Percentiles rank a stretch among this genome's conserved stretches.
These are phyloP conservation scores for Didymosphaeria variabile DNA, from an alignment of 2,329 filamentous ascomycete species.

Conservation along the genomic window DNA sequence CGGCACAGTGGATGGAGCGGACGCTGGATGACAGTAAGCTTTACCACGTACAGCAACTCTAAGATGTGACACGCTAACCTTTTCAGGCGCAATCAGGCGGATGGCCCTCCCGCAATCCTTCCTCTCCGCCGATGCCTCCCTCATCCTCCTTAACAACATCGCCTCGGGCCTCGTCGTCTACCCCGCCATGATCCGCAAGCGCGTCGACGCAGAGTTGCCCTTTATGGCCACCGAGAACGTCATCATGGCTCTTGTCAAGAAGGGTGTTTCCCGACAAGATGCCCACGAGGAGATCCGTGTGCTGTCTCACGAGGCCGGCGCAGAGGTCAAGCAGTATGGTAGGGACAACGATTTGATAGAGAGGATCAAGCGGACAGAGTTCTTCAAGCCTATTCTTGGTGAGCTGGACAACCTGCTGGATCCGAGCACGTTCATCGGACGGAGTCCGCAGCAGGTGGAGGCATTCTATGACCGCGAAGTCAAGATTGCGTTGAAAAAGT, in stretches of 20 bases:
- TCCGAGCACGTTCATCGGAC: slow-evolving; percentile 67
- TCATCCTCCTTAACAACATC: slow-evolving; percentile 76
- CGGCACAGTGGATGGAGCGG: slow-evolving; percentile 79
- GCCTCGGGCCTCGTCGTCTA: slow-evolving; percentile 80
- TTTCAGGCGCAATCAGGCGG: slow-evolving; percentile 67
- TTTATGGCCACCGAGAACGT: slow-evolving; percentile 78
- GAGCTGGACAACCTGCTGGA: slow-evolving; percentile 75
- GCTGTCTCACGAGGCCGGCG: slow-evolving; percentile 77
- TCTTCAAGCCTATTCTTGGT: slow-evolving; percentile 75
- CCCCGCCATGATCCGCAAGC: slow-evolving; percentile 73
- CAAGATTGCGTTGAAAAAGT: slow-evolving; percentile 57
- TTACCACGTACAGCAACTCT: background rate
- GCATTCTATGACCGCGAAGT: slow-evolving; percentile 62
- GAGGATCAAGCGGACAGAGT: slow-evolving; percentile 74
- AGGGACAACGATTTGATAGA: slow-evolving; percentile 83
- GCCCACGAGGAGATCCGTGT: slow-evolving; percentile 88
- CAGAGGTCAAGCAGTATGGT: slow-evolving; percentile 76
- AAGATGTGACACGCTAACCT: background rate
- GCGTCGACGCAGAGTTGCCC: slow-evolving; percentile 78
- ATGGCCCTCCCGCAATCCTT: slow-evolving; percentile 60
- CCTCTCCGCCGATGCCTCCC: slow-evolving; percentile 63
- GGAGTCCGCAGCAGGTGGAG: slow-evolving; percentile 63
- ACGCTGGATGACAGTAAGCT: slow-evolving; percentile 73
- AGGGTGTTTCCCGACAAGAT: slow-evolving; percentile 78
- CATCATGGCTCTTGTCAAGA: slow-evolving; percentile 73